phyloP scores from a whole-genome alignment of 345 rosid genomes.

The Hibiscus tridactylites region DNA sequence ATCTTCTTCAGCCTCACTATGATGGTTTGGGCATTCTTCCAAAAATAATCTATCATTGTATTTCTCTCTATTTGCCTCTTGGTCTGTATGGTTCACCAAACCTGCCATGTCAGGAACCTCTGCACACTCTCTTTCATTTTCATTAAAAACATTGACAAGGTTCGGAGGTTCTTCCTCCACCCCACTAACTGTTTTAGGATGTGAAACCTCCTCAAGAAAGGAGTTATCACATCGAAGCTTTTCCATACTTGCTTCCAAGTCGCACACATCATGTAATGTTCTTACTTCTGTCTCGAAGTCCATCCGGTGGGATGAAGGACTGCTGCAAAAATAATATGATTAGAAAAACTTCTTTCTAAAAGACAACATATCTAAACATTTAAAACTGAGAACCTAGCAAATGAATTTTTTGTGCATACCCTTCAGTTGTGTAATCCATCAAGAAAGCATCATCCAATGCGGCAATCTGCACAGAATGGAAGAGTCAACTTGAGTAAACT shows the following conservation, averaged over 20 bases:
- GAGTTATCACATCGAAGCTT: conserved; percentile 17
- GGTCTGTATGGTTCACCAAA: conserved; percentile 9
- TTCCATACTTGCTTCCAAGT: conserved; percentile 19
- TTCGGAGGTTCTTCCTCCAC: conserved; percentile 22
- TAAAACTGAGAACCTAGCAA: neutral
- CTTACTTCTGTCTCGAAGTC: conserved; percentile 25
- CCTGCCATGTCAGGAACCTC: conserved; percentile 5
- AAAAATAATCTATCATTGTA: conserved; percentile 1
- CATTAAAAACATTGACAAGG: conserved; percentile 9
- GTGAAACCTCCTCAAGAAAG: conserved; percentile 13
- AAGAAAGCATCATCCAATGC: conserved; percentile 18
- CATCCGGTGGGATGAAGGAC: conserved; percentile 18
- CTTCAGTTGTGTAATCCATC: conserved; percentile 13
- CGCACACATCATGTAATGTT: conserved; percentile 5
- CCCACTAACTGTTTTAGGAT: conserved; percentile 11
- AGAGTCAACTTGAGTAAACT: conserved; percentile 17
- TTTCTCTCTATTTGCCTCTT: conserved; percentile 12
- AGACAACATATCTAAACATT: neutral
- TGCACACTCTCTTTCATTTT: conserved; percentile 2
- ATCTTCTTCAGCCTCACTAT: neutral
- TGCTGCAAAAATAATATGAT: conserved; percentile 15
- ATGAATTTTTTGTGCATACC: conserved; percentile 26
- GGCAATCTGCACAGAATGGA: conserved; percentile 17
- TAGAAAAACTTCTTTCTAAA: neutral
- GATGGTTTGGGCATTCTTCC: conserved; percentile 10